These are phyloP conservation scores for Ceriops decandra DNA, from an alignment of 345 rosid genomes.

Conservation along the genomic window DNA sequence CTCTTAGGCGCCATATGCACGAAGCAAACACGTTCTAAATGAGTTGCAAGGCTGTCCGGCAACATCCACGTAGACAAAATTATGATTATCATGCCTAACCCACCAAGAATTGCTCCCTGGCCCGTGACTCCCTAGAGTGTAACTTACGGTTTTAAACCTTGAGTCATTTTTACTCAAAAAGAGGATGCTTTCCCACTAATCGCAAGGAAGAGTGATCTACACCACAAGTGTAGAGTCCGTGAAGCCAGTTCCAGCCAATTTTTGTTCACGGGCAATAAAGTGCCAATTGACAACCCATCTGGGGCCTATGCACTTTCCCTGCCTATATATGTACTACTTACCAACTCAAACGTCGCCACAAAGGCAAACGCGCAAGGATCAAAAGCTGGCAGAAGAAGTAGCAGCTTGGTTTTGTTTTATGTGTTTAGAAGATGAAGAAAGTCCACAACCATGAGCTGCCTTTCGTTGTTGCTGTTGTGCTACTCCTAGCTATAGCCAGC, in stretches of 20 bases:
- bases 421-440: constrained; percentile 13
- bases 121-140: too few species aligned
- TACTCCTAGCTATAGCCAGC: constrained; percentile 17
- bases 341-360: neutral
- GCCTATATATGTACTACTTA: neutral
- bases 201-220: neutral
- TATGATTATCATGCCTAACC: too few species aligned
- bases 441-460: constrained; percentile 2
- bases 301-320: neutral
- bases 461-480: neutral
- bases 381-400: neutral
- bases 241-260: constrained; percentile 3
- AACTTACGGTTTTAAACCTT: too few species aligned
- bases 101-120: too few species aligned
- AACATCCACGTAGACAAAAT: too few species aligned
- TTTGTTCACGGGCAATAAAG: constrained; percentile 8
- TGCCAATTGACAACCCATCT: neutral
- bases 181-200: too few species aligned
- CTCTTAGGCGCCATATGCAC: too few species aligned
- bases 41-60: too few species aligned
- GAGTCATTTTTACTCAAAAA: too few species aligned
- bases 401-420: neutral
- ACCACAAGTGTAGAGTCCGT: neutral
- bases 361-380: neutral
- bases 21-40: too few species aligned